Percentiles rank a stretch among this genome's conserved stretches.
Evolutionary conservation across 2,329 filamentous ascomycete species (phyloP).

Genomic region (Akanthomyces lecanii): DNA sequence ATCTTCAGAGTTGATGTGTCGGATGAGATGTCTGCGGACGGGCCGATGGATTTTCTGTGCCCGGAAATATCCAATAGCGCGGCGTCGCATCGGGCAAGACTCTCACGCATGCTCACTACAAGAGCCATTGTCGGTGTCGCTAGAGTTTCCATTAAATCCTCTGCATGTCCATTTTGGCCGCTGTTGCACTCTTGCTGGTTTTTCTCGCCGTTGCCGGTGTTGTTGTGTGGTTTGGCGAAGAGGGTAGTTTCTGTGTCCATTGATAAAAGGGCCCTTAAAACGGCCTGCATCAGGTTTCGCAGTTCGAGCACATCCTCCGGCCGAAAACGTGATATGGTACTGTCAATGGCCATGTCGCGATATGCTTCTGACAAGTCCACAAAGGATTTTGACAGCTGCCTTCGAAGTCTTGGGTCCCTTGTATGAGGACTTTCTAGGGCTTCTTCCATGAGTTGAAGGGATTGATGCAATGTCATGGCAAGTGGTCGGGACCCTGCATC

Average conservation of each 20-base stretch:
- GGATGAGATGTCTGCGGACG: conserved; percentile 36
- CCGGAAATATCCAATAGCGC: conserved; percentile 52
- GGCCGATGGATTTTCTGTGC: conserved; percentile 44
- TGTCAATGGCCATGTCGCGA: conserved; percentile 52
- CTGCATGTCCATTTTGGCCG: conserved; percentile 12
- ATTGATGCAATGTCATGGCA: conserved; percentile 43
- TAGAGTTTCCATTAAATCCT: conserved; percentile 26
- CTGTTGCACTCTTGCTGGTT: not conserved
- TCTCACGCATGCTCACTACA: conserved; percentile 41
- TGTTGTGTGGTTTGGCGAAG: conserved; percentile 32
- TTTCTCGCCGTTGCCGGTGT: conserved; percentile 19
- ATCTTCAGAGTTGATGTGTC: conserved; percentile 38
- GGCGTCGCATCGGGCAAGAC: conserved; percentile 45
- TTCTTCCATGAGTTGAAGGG: conserved; percentile 44
- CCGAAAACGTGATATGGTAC: conserved; percentile 50
- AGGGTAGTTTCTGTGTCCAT: conserved; percentile 46
- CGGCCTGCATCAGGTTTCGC: conserved; percentile 52
- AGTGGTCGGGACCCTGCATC: conserved; percentile 53
- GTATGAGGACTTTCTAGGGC: conserved; percentile 30
- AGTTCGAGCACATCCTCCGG: conserved; percentile 47
- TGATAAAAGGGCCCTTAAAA: conserved; percentile 50
- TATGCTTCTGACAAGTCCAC: conserved; percentile 53
- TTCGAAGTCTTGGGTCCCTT: conserved; percentile 31
- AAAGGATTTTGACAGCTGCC: conserved; percentile 47
- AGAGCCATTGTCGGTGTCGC: conserved; percentile 44